Base-by-base conservation (phyloP, 768 basidiomycete species). In the Hypholoma sublateritium region DNA sequence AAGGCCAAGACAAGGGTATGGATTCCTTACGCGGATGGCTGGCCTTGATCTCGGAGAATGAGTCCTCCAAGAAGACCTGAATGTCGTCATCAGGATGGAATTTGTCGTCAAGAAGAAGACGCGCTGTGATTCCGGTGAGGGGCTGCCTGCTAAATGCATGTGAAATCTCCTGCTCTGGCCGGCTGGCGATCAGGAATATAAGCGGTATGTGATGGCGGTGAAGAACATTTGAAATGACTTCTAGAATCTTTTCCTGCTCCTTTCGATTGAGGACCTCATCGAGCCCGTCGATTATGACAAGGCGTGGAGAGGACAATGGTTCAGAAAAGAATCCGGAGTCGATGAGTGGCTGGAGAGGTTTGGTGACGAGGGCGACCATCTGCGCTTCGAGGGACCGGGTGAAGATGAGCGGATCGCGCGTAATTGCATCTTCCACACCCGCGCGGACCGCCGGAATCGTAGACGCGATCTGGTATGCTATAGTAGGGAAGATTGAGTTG, bases 221-320 rank as follows among this genome's bases (percentile, higher is more conserved):
- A 0, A 50, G n/a, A 4, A 37, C 12, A 4, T 16, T 51, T 13
- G 14, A 19, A 28, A 62, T 36, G 1, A 14, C 24, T 1, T 54
- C n/a, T 2, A 58, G 25, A 9, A 54, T 32, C 1, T 19, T 13
- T 5, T 17, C n/a, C n/a, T 62, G 58, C 3, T 2, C 55, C 0
- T 39, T 28, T 5, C 22, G 45, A 2, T 34, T 24, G 6, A 21
- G 9, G 25, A 54, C 71, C 58, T 72, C 69, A 49, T 72, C 70
- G 8, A 73, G 56, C 6, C 60, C 60, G 19, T 62, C 60, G 7
- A 62, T 49, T 13, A 62, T 34, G 25, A 28, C 7, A 3, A 28
- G 25, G 25, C 25, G 25, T 1, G 58, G n/a, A 4, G 56, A 22
- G 5, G 44, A 39, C 11, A 16, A 16, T 9, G 41, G 24, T 11